Conservation (phyloP, 2,329 filamentous ascomycete species). For the Neurospora crassa region DNA sequence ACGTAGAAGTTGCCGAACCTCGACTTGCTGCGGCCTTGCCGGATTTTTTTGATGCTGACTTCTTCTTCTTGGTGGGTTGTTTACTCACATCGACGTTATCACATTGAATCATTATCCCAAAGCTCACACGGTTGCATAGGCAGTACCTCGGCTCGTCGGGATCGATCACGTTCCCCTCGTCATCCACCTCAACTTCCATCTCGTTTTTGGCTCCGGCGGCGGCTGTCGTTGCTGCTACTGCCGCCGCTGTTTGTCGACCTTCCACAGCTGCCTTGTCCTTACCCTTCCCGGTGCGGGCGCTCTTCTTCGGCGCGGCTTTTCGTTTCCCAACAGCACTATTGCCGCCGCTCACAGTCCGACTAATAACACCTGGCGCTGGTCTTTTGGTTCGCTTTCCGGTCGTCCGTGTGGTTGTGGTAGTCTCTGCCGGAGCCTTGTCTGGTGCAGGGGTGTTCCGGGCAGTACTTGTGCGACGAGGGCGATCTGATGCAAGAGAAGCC, state of each 20-base stretch:
- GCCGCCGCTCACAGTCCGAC: conserved; percentile 48
- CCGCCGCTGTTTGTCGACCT: conserved; percentile 1
- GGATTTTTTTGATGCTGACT: neutral
- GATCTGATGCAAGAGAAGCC: conserved; percentile 39
- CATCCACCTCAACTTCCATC: conserved; percentile 48
- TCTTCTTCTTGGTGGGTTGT: neutral
- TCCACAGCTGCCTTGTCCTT: conserved; percentile 30
- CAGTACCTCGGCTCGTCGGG: conserved; percentile 71
- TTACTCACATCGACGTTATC: conserved; percentile 64
- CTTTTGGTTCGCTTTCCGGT: conserved; percentile 54
- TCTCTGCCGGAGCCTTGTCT: conserved; percentile 23
- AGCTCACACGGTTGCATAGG: conserved; percentile 69
- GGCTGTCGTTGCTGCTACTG: conserved; percentile 20
- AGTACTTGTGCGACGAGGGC: conserved; percentile 46
- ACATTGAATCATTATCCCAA: conserved; percentile 75
- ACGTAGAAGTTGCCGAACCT: neutral
- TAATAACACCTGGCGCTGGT: conserved; percentile 64
- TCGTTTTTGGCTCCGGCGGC: conserved; percentile 26
- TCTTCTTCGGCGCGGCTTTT: conserved; percentile 57
- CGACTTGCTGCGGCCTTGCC: neutral
- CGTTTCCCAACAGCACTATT: conserved; percentile 62
- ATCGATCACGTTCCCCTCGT: conserved; percentile 62
- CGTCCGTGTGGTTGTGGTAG: conserved; percentile 22
- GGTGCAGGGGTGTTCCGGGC: conserved; percentile 48
- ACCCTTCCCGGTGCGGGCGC: conserved; percentile 29